phyloP scores from a whole-genome alignment of 1,284 basidiomycete species.

The Ceratobasidium sp. region DNA sequence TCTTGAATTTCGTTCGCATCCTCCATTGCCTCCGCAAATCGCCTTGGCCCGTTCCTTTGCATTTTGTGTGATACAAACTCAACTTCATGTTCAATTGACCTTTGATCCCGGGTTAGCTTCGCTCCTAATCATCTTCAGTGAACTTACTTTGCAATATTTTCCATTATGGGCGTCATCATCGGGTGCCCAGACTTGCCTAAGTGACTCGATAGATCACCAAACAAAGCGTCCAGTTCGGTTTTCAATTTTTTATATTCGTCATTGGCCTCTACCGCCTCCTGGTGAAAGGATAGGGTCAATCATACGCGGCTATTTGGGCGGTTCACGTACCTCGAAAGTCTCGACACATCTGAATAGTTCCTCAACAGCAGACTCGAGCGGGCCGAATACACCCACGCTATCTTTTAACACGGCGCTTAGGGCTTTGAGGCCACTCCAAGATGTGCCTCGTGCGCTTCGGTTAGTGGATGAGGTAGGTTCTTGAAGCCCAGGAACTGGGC shows the following conservation, averaged over 20 bases:
- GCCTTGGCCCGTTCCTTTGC: neutral
- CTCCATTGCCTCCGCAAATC: neutral
- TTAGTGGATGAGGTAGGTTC: no score
- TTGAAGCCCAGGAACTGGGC: no score
- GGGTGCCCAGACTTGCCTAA: neutral
- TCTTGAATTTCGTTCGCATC: constrained; percentile 5
- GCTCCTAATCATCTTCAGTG: neutral
- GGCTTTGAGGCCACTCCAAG: neutral
- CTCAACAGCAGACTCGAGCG: constrained; percentile 2
- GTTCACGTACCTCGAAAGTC: neutral
- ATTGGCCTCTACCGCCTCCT: neutral
- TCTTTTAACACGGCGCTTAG: neutral
- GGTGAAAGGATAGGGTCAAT: no score
- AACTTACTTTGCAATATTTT: neutral
- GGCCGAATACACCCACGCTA: neutral
- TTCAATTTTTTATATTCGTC: neutral
- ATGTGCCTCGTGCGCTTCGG: no score
- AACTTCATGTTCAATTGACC: neutral
- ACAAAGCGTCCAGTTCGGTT: neutral
- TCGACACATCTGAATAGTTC: neutral
- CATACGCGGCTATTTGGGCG: neutral
- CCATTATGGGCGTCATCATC: neutral
- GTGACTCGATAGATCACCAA: neutral
- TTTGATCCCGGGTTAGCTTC: no score
- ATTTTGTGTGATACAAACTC: neutral